Base-by-base conservation (phyloP, 1,139 yeast genomes). In the Candida sp. region DNA sequence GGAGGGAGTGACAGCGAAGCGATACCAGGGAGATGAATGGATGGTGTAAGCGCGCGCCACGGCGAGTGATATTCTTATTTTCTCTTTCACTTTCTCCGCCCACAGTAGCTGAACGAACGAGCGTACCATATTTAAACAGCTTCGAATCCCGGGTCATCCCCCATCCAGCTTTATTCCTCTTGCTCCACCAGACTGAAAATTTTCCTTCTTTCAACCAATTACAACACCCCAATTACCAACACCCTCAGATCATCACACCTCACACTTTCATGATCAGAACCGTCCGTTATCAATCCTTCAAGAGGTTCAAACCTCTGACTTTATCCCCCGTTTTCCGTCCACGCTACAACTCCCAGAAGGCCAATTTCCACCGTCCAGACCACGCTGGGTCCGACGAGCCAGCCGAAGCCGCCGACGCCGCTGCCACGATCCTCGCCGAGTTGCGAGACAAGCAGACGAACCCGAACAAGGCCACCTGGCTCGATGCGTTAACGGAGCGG, bases 401-500 rank as follows among this genome's bases (percentile, higher is more conserved):
- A 2, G 75, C 83, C 7, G 84, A 81, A 47, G 87, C 88, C 3
- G 89, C 89, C 8, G 91, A 86, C 63, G 90, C 90, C 26, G 75
- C 86, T 3, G 83, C 90, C 26, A 84, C 90, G 4, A 76, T 85
- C 17, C 62, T 84, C 51, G 82, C 88, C 1, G 90, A 86, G 56
- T 66, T 67, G 50, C 60, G 63, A 37, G 81, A 77, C 56, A 49
- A 59, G 47, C 73, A 67, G 56, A 63, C 52, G 32, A 52, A 54
- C 28, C 80, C 81, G 23, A 82, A 83, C 60, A 81, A 83, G 58
- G 89, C 88, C 27, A 88, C 97, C 5, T 91, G 97, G 97, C 67
- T 90, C 60, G 89, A 85, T 50, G 96, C 97, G 0, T 73, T 90
- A 54, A 79, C 81, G n/a, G 96, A 90, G 58, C 78, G 93, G 46